Conservation (phyloP, 2,329 filamentous ascomycete genomes). For the Alternaria burnsii region DNA sequence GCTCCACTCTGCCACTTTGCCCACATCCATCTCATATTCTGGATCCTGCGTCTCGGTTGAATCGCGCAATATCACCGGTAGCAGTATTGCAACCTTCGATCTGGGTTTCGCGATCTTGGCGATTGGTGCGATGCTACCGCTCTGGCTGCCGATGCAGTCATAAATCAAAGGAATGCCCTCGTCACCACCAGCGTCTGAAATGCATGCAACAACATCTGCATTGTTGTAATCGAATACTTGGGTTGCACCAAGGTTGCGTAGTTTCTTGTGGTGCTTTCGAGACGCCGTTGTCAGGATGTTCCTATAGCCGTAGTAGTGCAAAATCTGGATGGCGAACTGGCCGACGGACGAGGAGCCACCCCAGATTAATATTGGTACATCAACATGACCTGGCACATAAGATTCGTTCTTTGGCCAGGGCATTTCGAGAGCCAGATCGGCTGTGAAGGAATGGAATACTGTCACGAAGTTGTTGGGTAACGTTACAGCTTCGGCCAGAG, state of each 20-base stretch:
- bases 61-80: slow-evolving; percentile 67
- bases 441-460: slow-evolving; percentile 60
- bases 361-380: slow-evolving; percentile 53
- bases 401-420: slow-evolving; percentile 64
- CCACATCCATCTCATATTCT: slow-evolving; percentile 64
- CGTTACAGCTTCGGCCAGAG: slow-evolving; percentile 60
- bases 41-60: slow-evolving; percentile 59
- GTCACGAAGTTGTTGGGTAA: slow-evolving; percentile 67
- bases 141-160: slow-evolving; percentile 47
- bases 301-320: slow-evolving; percentile 52
- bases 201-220: slow-evolving; percentile 38
- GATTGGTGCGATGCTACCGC: slow-evolving; percentile 49
- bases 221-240: slow-evolving; percentile 54
- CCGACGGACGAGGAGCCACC: slow-evolving; percentile 57
- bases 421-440: slow-evolving; percentile 58
- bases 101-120: slow-evolving; percentile 59
- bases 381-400: slow-evolving; percentile 47
- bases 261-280: slow-evolving; percentile 49
- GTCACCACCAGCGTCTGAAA: slow-evolving; percentile 29
- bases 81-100: slow-evolving; percentile 64
- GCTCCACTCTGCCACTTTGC: slow-evolving; percentile 58
- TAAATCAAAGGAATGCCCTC: slow-evolving; percentile 38
- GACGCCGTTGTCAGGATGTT: slow-evolving; percentile 53
- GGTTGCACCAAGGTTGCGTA: slow-evolving; percentile 51
- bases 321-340: slow-evolving; percentile 54